Percentiles rank a stretch among this genome's conserved stretches.
Evolutionary conservation across 208 protist species (phyloP).

Genomic region (Porcisia deanei): DNA sequence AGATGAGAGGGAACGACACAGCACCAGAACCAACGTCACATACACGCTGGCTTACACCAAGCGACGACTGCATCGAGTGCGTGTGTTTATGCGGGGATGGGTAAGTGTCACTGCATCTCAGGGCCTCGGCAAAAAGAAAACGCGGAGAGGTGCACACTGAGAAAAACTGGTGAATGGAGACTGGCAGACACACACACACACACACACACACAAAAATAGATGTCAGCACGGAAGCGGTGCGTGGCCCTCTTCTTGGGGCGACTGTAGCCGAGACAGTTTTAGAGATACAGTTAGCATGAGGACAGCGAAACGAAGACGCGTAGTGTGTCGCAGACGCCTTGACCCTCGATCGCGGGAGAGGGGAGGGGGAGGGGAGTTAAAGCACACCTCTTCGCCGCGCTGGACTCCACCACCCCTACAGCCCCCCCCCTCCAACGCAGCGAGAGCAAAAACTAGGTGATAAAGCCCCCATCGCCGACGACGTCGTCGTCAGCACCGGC

Average conservation of each 20-base stretch:
- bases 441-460: not conserved
- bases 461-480: not conserved
- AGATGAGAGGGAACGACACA: not conserved
- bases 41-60: not conserved
- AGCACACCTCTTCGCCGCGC: not conserved
- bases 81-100: not conserved
- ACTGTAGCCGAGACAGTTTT: not conserved
- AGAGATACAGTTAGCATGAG: not conserved
- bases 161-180: not conserved
- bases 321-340: not conserved
- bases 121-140: not conserved
- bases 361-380: not conserved
- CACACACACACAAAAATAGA: not conserved
- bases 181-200: not conserved
- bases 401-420: not conserved
- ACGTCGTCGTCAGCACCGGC: slow-evolving; percentile 17
- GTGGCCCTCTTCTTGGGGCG: not conserved
- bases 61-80: not conserved
- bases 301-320: not conserved
- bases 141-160: not conserved
- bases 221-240: too few species aligned
- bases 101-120: not conserved
- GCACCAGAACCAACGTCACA: not conserved
- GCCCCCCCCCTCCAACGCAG: not conserved
- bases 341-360: not conserved